Evolutionary conservation across 495 filamentous ascomycete genomes (phyloP).

Genomic region (Penicillium cosmopolitanum): DNA sequence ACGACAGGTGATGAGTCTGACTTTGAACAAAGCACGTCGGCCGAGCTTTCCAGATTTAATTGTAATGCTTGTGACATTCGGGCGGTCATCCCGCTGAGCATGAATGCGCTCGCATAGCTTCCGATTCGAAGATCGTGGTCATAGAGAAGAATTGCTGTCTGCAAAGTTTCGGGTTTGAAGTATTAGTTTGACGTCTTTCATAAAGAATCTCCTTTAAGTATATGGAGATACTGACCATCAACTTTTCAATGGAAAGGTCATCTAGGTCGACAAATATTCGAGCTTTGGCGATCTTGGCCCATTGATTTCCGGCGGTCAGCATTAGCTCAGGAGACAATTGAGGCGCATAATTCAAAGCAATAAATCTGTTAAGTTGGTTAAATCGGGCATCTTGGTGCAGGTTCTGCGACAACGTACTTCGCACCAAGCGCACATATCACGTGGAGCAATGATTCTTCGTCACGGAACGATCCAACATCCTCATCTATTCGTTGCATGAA

Average conservation of each 20-base stretch:
- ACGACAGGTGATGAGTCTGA: slow-evolving; percentile 11
- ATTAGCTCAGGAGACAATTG: slow-evolving; percentile 16
- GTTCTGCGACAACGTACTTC: slow-evolving; percentile 18
- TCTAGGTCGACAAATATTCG: slow-evolving; percentile 29
- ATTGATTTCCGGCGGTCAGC: slow-evolving; percentile 26
- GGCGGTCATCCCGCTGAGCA: slow-evolving; percentile 27
- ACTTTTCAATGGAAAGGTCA: slow-evolving; percentile 26
- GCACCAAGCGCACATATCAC: slow-evolving; percentile 31
- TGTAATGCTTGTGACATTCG: slow-evolving; percentile 35
- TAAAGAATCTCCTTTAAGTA: no score
- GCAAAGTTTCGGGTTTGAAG: neutral
- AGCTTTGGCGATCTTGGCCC: slow-evolving; percentile 27
- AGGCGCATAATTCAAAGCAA: slow-evolving; percentile 14
- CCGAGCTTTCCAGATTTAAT: slow-evolving; percentile 28
- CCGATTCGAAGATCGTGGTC: slow-evolving; percentile 31
- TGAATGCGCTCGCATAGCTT: slow-evolving; percentile 29
- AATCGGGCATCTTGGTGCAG: neutral
- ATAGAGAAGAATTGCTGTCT: slow-evolving; percentile 30
- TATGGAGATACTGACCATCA: slow-evolving; percentile 23
- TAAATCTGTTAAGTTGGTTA: slow-evolving; percentile 8
- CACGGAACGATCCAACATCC: slow-evolving; percentile 12
- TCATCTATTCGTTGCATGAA: slow-evolving; percentile 32
- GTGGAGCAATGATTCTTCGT: slow-evolving; percentile 26
- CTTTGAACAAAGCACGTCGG: slow-evolving; percentile 26
- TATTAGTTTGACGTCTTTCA: no score